phyloP scores from a whole-genome alignment of 768 basidiomycete genomes.

The Trametes cingulata region DNA sequence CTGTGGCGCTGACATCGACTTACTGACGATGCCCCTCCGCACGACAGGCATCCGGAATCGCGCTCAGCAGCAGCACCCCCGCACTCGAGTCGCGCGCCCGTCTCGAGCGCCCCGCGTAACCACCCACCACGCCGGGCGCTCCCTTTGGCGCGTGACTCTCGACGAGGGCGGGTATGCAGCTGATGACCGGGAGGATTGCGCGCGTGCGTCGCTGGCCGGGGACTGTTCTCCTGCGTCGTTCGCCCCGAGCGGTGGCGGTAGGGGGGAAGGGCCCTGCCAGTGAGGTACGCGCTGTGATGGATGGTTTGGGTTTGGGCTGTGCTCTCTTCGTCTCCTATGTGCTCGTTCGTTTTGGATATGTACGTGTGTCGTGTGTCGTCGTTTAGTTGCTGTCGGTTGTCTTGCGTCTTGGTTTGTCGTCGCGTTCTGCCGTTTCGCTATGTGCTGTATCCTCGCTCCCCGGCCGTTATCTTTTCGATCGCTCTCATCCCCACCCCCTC shows the following conservation, averaged over 20 bases:
- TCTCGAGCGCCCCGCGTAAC: neutral
- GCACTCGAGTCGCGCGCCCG: constrained; percentile 10
- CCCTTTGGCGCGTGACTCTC: constrained; percentile 10
- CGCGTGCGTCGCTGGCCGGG: neutral
- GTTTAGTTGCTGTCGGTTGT: too few relatives aligned
- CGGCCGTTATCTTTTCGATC: too few relatives aligned
- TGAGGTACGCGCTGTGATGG: neutral
- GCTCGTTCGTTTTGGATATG: too few relatives aligned
- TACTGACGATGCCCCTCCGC: neutral
- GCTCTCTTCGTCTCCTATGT: too few relatives aligned
- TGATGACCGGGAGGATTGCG: constrained; percentile 10
- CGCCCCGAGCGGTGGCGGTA: neutral
- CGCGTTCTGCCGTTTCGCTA: too few relatives aligned
- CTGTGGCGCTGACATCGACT: too few relatives aligned
- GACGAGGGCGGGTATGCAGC: constrained; percentile 9
- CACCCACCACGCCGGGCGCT: neutral
- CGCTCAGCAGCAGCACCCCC: constrained; percentile 5
- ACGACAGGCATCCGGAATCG: constrained; percentile 10
- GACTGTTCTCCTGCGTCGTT: too few relatives aligned
- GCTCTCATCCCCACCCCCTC: too few relatives aligned
- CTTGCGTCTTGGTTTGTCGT: too few relatives aligned
- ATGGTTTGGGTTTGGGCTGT: too few relatives aligned
- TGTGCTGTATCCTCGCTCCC: too few relatives aligned
- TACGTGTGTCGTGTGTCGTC: too few relatives aligned
- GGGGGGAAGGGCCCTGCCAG: neutral